Base-by-base conservation (phyloP, 2,329 filamentous ascomycete genomes). In the Xylariomycetidae sp. region DNA sequence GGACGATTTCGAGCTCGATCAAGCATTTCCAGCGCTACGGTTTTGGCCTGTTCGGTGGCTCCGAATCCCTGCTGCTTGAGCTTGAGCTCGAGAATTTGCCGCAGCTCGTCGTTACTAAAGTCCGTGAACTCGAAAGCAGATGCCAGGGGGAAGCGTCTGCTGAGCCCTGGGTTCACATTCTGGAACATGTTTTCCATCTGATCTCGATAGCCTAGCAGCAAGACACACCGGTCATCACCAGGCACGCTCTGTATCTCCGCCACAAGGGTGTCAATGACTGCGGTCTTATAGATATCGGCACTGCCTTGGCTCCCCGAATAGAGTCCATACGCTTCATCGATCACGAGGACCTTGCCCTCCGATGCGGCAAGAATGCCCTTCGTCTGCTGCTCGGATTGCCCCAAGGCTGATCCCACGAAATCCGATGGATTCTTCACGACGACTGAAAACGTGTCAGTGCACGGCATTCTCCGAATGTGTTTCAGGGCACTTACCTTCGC, bases 241-340 rank as follows among this genome's bases (percentile, higher is more conserved):
- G 79, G 74, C 0, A 70, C 70, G 40, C 72, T 81, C 38, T 88
- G 82, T 0, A 88, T 72, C 43, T 85, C 78, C 0, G 80, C 78
- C 0, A 87, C 83, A 10, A 87, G 77, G 0, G 80, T 86, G 44
- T 88, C 83, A 3, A 87, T 67, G 1, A 85, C 79, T 1, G 76
- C 79, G 0, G 65, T 70, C 50, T 75, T 81, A 59, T 60, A 87
- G 0, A 58, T 52, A 10, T 63, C 60, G 0, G 37, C 41, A 0
- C 33, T 31, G 1, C 53, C 48, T 2, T 47, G 48, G 2, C 42
- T 43, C 0, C 61, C 62, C 2, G 59, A 56, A 28, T 67, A 72
- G 0, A 90, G 64, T 20, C 77, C 76, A 42, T 90, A 89, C 0
- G 84, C 84, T 50, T 92, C 85, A 40, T 90, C 85, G 3, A 90